Percentiles rank a stretch among this genome's conserved stretches.
These are phyloP conservation scores for Pholiota conissans DNA, from an alignment of 768 basidiomycete genomes.

Conservation along the genomic window DNA sequence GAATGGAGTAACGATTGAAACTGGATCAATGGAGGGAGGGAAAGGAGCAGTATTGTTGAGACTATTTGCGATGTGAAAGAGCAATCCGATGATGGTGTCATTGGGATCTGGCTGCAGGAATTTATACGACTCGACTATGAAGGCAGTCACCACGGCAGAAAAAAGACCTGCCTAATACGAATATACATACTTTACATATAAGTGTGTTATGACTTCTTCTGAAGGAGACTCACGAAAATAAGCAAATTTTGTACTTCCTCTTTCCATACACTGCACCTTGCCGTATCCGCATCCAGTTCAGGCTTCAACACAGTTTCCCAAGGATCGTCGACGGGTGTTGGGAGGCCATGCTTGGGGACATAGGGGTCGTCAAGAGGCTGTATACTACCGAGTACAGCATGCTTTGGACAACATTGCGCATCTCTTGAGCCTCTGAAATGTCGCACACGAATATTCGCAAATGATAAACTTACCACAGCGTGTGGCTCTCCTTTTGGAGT, in stretches of 20 bases:
- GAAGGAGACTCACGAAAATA: constrained; percentile 5
- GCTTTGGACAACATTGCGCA: too few species aligned
- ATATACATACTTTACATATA: too few species aligned
- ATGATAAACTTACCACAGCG: too few species aligned
- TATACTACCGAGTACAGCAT: too few species aligned
- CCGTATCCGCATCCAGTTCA: background rate
- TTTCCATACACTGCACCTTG: background rate
- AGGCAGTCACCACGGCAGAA: constrained; percentile 21
- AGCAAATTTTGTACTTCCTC: constrained; percentile 2
- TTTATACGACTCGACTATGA: constrained; percentile 20
- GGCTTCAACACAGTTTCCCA: background rate
- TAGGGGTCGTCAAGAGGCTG: too few species aligned
- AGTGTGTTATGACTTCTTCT: too few species aligned
- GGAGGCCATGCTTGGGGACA: background rate
- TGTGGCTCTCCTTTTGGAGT: too few species aligned
- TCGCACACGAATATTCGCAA: too few species aligned
- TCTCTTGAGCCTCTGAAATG: too few species aligned
- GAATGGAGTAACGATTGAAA: background rate
- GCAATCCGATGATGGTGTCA: background rate
- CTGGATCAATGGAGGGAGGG: background rate
- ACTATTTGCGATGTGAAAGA: background rate
- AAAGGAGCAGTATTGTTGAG: too few species aligned
- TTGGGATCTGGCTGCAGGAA: constrained; percentile 15
- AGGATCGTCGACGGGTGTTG: background rate
- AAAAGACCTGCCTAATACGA: constrained; percentile 25